Evolutionary conservation across 176 grass and related monocot species (phyloP).

Genomic region (Saccharum officinarum): DNA sequence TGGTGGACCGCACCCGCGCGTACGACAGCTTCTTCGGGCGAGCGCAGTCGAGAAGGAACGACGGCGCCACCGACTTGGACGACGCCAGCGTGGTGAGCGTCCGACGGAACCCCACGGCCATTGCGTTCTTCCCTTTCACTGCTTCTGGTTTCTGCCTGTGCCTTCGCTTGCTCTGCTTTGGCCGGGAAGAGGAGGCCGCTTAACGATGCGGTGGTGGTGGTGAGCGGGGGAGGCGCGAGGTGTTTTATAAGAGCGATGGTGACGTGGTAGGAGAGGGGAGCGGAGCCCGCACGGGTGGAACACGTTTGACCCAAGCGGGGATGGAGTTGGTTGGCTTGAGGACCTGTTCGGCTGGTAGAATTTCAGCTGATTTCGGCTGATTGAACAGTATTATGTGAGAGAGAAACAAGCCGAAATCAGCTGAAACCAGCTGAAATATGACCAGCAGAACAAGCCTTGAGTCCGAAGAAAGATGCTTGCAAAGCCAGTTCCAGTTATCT

Average conservation of each 20-base stretch:
- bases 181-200: neutral
- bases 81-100: conserved; percentile 45
- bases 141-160: neutral
- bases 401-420: too few relatives aligned
- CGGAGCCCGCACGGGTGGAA: conserved; percentile 41
- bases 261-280: neutral
- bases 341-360: too few relatives aligned
- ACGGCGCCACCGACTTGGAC: conserved; percentile 33
- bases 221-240: neutral
- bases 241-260: conserved; percentile 50
- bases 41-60: conserved; percentile 51
- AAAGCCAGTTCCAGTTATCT: neutral
- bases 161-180: neutral
- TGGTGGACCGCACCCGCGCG: conserved; percentile 49
- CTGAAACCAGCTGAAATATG: too few relatives aligned
- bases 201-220: neutral
- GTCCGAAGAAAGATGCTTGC: conserved; percentile 41
- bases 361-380: too few relatives aligned
- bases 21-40: conserved; percentile 59
- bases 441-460: too few relatives aligned
- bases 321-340: conserved; percentile 24
- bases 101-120: conserved; percentile 57
- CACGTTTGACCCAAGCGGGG: conserved; percentile 25
- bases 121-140: neutral
- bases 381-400: too few relatives aligned